Evolutionary conservation across 2,329 filamentous ascomycete species (phyloP), one percentile per base, ranked within the genome.

Genomic region (Claviceps sp.): DNA sequence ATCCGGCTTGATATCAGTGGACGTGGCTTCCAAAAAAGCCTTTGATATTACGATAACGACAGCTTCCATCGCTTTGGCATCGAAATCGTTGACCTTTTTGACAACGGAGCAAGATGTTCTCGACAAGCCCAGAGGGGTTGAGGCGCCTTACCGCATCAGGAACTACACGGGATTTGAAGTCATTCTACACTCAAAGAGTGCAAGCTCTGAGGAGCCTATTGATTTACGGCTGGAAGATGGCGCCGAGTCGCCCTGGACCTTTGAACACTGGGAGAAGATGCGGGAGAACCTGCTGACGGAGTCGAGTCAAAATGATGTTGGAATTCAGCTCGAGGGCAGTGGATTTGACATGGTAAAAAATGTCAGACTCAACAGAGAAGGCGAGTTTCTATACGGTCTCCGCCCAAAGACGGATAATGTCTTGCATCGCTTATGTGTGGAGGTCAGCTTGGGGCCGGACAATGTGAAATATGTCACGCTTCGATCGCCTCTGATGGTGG

Each of bases 391-490:
- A 22, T 98, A 95, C 70, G 88, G 85, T 49, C 75, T 98, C 45
- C 86, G 88, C 53, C 93, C 94, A 2, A 87, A 89, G 65, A 85
- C 88, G 55, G 86, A 95, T 61, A 79, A 86, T 53, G 77, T 95
- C 2, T 76, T 91, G 56, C 94, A 98, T 65, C 85, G 90, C 22
- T 78, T 98, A 17, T 80, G 97, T 23, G 90, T 97, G 0, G 93
- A 98, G 52, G 85, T 98, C 50, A 88, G 80, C 50, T 76, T 98
- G 23, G 93, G 89, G n/a, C 72, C 80, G 0, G 91, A 98, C 71
- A 97, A 97, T 61, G 87, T 98, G 70, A 98, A 98, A 71, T 94
- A 95, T 64, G 94, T 98, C 62, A 98, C 90, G 1, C 83, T 98
- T 61, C 81, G 93, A 26, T 97, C 91, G 17, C 93, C 93, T 1